Conservation (phyloP, 768 basidiomycete genomes). For the Chalciporus chontae region DNA sequence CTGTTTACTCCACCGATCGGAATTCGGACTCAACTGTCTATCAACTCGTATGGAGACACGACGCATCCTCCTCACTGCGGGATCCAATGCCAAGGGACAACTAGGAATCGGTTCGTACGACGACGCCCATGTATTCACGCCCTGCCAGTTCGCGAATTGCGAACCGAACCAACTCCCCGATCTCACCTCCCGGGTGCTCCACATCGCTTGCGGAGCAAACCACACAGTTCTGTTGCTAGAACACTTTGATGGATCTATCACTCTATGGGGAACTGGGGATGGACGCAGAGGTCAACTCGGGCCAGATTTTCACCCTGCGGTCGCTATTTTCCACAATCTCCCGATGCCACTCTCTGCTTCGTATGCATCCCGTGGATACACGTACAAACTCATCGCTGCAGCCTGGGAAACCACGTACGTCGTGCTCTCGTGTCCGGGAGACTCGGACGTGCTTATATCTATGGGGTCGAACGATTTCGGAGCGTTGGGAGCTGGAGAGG, state of each 20-base stretch:
- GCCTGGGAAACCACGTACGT: conserved; percentile 86
- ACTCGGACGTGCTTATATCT: conserved; percentile 58
- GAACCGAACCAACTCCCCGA: conserved; percentile 24
- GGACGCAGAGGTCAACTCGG: conserved; percentile 74
- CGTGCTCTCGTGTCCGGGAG: conserved; percentile 44
- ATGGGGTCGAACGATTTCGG: conserved; percentile 88
- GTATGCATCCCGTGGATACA: conserved; percentile 37
- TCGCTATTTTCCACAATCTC: conserved; percentile 46
- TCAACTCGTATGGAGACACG: neutral
- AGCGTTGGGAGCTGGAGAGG: conserved; percentile 59
- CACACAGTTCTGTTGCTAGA: conserved; percentile 69
- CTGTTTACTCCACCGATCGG: no score
- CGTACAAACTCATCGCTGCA: conserved; percentile 50
- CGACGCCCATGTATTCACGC: conserved; percentile 39
- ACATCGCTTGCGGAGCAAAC: conserved; percentile 70
- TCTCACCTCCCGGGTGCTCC: conserved; percentile 33
- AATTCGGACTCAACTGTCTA: neutral
- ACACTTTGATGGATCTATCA: conserved; percentile 29
- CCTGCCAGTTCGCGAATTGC: conserved; percentile 32
- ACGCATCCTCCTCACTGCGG: conserved; percentile 36
- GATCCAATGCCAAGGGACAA: conserved; percentile 50
- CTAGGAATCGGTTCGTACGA: conserved; percentile 38
- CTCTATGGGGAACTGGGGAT: conserved; percentile 77
- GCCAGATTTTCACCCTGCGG: conserved; percentile 20
- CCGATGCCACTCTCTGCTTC: conserved; percentile 34